These are phyloP conservation scores for Mayamaea pseudoterrestris DNA, from an alignment of 108 stramenopile genomes.

Conservation along the genomic window DNA sequence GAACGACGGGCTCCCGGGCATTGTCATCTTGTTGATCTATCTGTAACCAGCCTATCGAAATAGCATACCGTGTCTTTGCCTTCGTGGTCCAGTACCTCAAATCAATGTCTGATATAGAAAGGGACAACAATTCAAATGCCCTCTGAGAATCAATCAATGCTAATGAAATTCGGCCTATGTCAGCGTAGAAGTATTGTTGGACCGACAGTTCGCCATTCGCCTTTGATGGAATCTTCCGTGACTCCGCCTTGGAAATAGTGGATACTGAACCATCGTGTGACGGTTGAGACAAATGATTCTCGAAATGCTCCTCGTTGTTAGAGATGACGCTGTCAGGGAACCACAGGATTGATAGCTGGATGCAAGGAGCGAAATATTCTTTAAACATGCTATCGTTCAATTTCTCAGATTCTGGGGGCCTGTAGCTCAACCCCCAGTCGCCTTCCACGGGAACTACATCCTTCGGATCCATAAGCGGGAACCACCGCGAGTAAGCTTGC, in stretches of 20 bases:
- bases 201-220: slow-evolving; percentile 7
- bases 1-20: slow-evolving; percentile 53
- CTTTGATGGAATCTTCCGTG: background rate
- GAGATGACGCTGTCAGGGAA: slow-evolving; percentile 7
- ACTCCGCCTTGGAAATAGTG: background rate
- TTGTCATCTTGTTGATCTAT: slow-evolving; percentile 57
- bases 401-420: slow-evolving; percentile 58
- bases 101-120: slow-evolving; percentile 47
- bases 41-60: slow-evolving; percentile 62
- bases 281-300: background rate
- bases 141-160: slow-evolving; percentile 66
- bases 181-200: slow-evolving; percentile 49
- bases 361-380: slow-evolving; percentile 61
- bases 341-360: slow-evolving; percentile 55
- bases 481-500: slow-evolving; percentile 60
- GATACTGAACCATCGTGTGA: background rate
- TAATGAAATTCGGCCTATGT: slow-evolving; percentile 39
- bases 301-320: background rate
- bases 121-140: slow-evolving; percentile 47
- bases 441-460: slow-evolving; percentile 52
- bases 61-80: slow-evolving; percentile 49
- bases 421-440: slow-evolving; percentile 47
- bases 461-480: slow-evolving; percentile 54
- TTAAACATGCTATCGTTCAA: slow-evolving; percentile 38
- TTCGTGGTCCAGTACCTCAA: slow-evolving; percentile 55